Evolutionary conservation across 2,329 filamentous ascomycete species (phyloP), one percentile per base, ranked within the genome.

Genomic region (Helminthosporium solani): DNA sequence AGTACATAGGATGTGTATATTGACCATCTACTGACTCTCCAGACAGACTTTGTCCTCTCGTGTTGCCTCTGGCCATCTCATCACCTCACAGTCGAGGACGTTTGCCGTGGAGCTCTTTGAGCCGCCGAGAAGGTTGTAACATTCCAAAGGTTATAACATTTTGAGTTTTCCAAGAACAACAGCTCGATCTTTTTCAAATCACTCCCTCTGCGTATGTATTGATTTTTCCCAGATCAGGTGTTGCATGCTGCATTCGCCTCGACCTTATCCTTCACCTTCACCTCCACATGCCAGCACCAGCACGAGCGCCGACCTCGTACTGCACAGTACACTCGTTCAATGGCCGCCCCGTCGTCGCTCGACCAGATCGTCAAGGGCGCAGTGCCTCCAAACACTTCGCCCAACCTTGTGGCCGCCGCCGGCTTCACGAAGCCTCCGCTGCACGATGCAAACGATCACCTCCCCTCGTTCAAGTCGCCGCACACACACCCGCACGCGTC

Each of bases 291-390:
- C 47, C 37, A 40, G 11, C 44, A 40, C n/a, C 46, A 42, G 4
- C 7, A 33, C 23, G 23, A 48, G 30, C 20, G 31, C 44, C n/a
- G 28, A n/a, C 5, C 28, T 12, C 28, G 25, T 12, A 31, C 28
- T 19, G 14, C 16, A 15, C 16, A 15, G 28, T 14, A 25, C 21
- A 14, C 40, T 14, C 43, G 33, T 58, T 60, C 39, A 40, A 33
- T 42, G 16, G 12, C 41, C 49, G 2, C 35, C 56, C 23, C 50
- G n/a, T n/a, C 54, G 16, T 46, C 81, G 51, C 78, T 95, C 65
- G 91, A 96, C 74, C 90, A 90, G 63, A 81, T 96, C 63, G 89
- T 97, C 74, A 97, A 96, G 75, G 92, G 91, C 63, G 86, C 89
- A 40, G 87, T 90, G 47, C 76, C 83, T 47, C 80, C 86, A 45